phyloP scores from a whole-genome alignment of 2,329 filamentous ascomycete genomes.

The Aspergillus neotritici region DNA sequence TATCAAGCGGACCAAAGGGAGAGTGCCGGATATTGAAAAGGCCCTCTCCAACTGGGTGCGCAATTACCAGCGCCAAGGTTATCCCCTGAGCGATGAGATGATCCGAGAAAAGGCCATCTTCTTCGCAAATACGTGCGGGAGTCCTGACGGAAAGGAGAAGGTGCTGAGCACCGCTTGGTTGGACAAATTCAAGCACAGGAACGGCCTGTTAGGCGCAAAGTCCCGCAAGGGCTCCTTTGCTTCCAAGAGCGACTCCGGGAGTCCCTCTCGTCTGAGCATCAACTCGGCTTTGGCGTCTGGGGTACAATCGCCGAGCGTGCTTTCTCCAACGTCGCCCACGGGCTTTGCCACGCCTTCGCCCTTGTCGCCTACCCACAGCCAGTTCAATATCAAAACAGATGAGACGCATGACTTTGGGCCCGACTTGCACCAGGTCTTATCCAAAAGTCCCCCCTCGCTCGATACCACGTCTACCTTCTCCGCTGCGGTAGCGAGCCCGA shows the following conservation, averaged over 20 bases:
- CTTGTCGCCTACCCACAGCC: constrained; percentile 62
- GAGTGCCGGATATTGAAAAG: constrained; percentile 85
- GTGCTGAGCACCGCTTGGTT: constrained; percentile 73
- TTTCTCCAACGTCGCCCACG: constrained; percentile 68
- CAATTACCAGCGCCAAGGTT: constrained; percentile 71
- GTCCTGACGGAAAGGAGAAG: constrained; percentile 65
- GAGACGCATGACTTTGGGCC: constrained; percentile 56
- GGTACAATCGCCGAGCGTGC: constrained; percentile 58
- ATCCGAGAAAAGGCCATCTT: constrained; percentile 79
- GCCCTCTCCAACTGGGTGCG: constrained; percentile 81
- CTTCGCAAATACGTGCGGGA: constrained; percentile 69
- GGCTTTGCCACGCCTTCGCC: constrained; percentile 63
- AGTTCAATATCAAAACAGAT: constrained; percentile 61
- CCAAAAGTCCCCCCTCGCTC: constrained; percentile 61
- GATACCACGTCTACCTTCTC: constrained; percentile 65
- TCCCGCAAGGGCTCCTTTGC: constrained; percentile 48
- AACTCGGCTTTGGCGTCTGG: constrained; percentile 52
- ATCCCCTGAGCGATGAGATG: constrained; percentile 68
- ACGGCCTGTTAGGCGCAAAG: constrained; percentile 55
- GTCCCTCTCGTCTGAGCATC: constrained; percentile 51
- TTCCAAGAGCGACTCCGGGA: constrained; percentile 62
- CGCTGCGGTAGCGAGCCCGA: constrained; percentile 65
- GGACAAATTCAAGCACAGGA: constrained; percentile 92
- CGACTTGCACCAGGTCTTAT: constrained; percentile 60
- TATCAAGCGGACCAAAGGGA: constrained; percentile 75